Percentiles rank a stretch among this genome's conserved stretches.
These are phyloP conservation scores for Ophiosphaerella korrae DNA, from an alignment of 2,329 filamentous ascomycete species.

Conservation along the genomic window DNA sequence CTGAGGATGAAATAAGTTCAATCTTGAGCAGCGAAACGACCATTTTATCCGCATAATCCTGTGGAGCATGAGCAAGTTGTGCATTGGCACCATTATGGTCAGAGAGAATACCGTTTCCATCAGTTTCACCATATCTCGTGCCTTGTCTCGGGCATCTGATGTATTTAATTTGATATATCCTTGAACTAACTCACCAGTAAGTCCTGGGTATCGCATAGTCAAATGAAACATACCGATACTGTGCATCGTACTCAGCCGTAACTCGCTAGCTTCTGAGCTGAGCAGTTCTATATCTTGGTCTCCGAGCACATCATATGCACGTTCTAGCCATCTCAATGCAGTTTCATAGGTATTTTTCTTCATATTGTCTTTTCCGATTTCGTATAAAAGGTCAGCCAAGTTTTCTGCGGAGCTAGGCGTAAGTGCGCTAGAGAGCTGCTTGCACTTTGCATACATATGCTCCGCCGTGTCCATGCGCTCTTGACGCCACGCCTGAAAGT, in stretches of 20 bases:
- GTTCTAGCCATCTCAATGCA: constrained; percentile 74
- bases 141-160: constrained; percentile 55
- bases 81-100: not conserved
- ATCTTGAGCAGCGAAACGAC: constrained; percentile 71
- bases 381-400: constrained; percentile 70
- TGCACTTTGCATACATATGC: constrained; percentile 71
- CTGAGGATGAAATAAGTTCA: constrained; percentile 63
- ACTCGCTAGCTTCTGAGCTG: constrained; percentile 65
- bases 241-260: constrained; percentile 71
- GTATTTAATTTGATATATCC: constrained; percentile 58
- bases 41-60: constrained; percentile 66
- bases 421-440: constrained; percentile 44
- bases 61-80: constrained; percentile 1
- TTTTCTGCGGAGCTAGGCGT: constrained; percentile 62
- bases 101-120: constrained; percentile 57
- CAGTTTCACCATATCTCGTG: constrained; percentile 62
- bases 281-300: constrained; percentile 60
- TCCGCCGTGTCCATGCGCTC: constrained; percentile 76
- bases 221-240: constrained; percentile 39
- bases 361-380: constrained; percentile 69
- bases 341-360: constrained; percentile 57
- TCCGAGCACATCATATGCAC: constrained; percentile 66
- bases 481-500: constrained; percentile 72
- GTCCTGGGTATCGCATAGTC: not conserved
- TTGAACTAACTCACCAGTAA: constrained; percentile 55